Evolutionary conservation across 164 flowering plant genomes (phyloP), one percentile per base, ranked within the genome.

Genomic region (Houttuynia cordata): DNA sequence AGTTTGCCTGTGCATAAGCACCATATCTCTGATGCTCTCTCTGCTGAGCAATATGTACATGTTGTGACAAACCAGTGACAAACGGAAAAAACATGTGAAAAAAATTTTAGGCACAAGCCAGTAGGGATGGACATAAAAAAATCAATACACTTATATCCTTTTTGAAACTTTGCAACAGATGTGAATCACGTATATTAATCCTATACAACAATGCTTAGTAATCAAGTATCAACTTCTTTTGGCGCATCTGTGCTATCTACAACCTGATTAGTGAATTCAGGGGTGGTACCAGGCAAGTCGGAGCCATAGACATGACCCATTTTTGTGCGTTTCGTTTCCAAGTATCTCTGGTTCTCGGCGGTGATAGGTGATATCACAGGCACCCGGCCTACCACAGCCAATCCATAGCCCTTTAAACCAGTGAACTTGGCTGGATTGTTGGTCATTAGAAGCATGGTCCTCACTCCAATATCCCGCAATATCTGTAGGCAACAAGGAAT

Each of bases 241-340:
- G 53, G 40, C 25, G 54, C 37, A 47, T 68, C 71, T 59, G 8
- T 52, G 24, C 56, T 57, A 62, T 64, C 63, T 56, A 50, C 65
- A 68, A 24, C 30, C 24, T 70, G 70, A 3, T 63, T 59, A 59
- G 59, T 39, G 56, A 81, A 70, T 53, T 70, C 70, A 24, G 73
- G 53, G 4, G 61, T 50, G 7, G 66, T 39, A 47, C 67, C 68
- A 8, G 67, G 75, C 24, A 72, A 24, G 56, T 92, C 93, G 40
- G 96, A 85, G n/a, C 85, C 87, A 68, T 88, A 88, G 4, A 88
- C 67, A 65, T 92, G 98, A 30, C 98, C 98, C 96, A 92, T 88
- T 64, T 85, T 92, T 37, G 76, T 80, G 5, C 96, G 81, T 62
- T 88, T 92, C 4, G 96, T 81, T 70, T 89, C 96, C 70, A 89